A percentile compares a stretch with the other conserved stretches of the same genome.
Evolutionary conservation across 192 early-diverging fungal species (phyloP).

Genomic region (Phycomyces nitens): DNA sequence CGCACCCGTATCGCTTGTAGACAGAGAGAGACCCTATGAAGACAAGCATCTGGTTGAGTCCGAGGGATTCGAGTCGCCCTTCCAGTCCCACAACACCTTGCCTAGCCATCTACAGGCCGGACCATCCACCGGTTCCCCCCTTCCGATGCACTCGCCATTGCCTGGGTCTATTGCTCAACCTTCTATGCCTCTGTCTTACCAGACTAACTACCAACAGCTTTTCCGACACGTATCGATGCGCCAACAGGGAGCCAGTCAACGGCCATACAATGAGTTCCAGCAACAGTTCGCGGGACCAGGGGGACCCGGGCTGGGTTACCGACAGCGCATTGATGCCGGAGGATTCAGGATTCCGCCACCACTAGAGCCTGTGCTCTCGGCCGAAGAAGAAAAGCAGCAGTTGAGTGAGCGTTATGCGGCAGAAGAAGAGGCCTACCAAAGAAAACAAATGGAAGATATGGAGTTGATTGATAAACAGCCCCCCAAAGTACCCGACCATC

Average conservation of each 20-base stretch:
- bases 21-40: no score
- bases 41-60: no score
- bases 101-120: no score
- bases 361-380: slow-evolving; percentile 1
- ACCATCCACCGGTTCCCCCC: background rate
- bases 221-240: slow-evolving; percentile 28
- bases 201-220: slow-evolving; percentile 31
- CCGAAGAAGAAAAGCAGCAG: slow-evolving; percentile 29
- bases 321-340: slow-evolving; percentile 21
- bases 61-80: slow-evolving; percentile 9
- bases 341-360: slow-evolving; percentile 27
- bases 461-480: no score
- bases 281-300: slow-evolving; percentile 26
- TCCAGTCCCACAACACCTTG: slow-evolving; percentile 7
- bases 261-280: slow-evolving; percentile 35
- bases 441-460: background rate
- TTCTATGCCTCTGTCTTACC: background rate
- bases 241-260: slow-evolving; percentile 8
- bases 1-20: background rate
- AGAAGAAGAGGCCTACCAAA: slow-evolving; percentile 8
- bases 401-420: slow-evolving; percentile 22
- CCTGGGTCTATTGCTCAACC: background rate
- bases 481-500: no score
- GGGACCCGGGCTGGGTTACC: background rate
- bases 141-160: no score